Conservation (phyloP, 495 filamentous ascomycete species). For the Cudoniella acicularis region DNA sequence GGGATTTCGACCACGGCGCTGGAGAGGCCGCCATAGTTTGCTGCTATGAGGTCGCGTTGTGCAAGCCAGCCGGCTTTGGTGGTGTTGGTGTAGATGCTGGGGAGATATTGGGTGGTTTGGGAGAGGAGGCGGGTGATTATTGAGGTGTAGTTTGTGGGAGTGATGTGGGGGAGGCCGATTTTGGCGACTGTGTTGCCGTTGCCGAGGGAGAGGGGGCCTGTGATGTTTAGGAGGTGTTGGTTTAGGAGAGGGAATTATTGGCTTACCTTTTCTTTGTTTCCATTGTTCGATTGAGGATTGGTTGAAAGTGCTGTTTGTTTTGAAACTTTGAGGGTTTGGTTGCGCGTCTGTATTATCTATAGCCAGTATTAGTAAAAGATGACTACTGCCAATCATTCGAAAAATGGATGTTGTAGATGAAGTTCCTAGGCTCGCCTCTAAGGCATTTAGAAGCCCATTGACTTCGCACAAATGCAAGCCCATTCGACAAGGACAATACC, state of each 20-base stretch:
- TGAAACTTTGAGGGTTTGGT: neutral
- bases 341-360: neutral
- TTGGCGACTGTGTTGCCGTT: neutral
- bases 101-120: neutral
- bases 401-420: too few species aligned
- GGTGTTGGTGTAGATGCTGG: neutral
- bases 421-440: too few species aligned
- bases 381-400: too few species aligned
- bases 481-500: too few species aligned
- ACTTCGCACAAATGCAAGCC: too few species aligned
- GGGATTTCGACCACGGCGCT: neutral
- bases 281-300: neutral
- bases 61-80: neutral
- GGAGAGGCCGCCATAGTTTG: neutral
- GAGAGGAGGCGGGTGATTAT: neutral
- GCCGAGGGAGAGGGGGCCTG: neutral
- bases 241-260: too few species aligned
- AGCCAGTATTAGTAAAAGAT: too few species aligned
- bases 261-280: neutral
- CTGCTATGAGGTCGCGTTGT: neutral
- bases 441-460: too few species aligned
- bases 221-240: too few species aligned
- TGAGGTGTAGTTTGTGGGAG: neutral
- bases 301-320: neutral
- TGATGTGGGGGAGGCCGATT: neutral